Base-by-base conservation (phyloP, 108 stramenopile species). In the Nitzschia sp. region DNA sequence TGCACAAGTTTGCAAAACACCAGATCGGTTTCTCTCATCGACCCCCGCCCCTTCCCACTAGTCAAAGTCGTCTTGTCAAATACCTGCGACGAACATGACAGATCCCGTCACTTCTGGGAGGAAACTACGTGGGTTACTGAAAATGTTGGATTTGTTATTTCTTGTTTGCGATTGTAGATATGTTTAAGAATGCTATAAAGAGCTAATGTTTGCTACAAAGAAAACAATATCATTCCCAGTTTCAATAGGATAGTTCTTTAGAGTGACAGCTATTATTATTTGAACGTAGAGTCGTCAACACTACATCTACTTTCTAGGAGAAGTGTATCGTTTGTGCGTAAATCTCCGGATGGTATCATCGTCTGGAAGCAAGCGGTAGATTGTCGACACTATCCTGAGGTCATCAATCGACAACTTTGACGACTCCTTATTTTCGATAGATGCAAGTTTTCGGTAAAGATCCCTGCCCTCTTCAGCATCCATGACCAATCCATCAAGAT, bases 1-100 rank as follows among this genome's bases (percentile, higher is more conserved):
- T 75, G 58, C 44, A 66, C 45, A 75, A 75, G 23, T 60, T 75
- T 44, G 56, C 58, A n/a, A 47, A 61, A 3, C 58, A 75, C 33
- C 22, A 75, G 35, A 63, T 53, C 28, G 58, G 47, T 2, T 56
- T 4, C 19, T 19, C 48, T 21, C 19, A 11, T 4, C 9, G 48
- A 21, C 21, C 48, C 4, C 19, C 48, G 8, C 17, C 48, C 17
- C 19, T 5, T n/a, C 4, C 19, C 13, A 50, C 19, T 50, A n/a
- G 17, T 22, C 48, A 4, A 21, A 22, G 48, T n/a, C 9, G 21
- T 11, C 48, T 50, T 19, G 48, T 50, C 48, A 16, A 22, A 16
- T 50, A 50, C 48, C 48, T 50, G 4, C 48, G 13, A 21, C 48
- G 48, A 21, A 21, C 19, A n/a, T n/a, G n/a, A 4, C 31, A 33